Evolutionary conservation across 2,329 filamentous ascomycete species (phyloP), one percentile per base, ranked within the genome.

Genomic region (Torrubiella hemipterigena): DNA sequence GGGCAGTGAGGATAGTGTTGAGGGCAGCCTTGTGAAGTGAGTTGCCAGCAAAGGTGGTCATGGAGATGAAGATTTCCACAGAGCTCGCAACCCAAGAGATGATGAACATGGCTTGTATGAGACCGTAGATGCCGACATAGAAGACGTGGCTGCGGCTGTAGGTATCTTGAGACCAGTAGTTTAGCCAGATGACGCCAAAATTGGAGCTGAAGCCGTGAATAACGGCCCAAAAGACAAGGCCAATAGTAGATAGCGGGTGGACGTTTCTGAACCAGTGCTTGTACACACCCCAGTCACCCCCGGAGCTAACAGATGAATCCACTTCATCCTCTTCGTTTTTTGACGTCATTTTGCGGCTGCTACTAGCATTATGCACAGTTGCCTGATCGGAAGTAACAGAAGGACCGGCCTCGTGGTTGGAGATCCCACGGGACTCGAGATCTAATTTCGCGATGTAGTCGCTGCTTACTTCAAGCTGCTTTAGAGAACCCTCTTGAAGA

Each of bases 161-260:
- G 2, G 40, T 34, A 27, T 57, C 50, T 3, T 50, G 44, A 2
- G 59, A 48, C 52, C 59, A 63, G 35, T 51, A 59, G 13, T 53
- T 59, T 6, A 65, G 38, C 59, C 61, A 64, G 4, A 64, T 32
- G 3, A 38, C 49, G 0, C 53, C 47, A 3, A 55, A 45, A 26
- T 44, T 52, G 4, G 31, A 35, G 8, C 42, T 42, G 11, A 51
- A 50, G 2, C 45, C 55, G 2, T 38, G 42, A 2, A 41, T n/a
- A 6, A 47, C 18, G 11, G 38, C 43, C 3, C 43, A 34, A 1
- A 48, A 5, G 3, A 46, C 10, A 1, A 52, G 45, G 2, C 38
- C 23, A 4, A 40, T n/a, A 1, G 47, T 23, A 3, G 44, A 32
- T 12, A 25, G 15, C 10, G 17, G 10, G 3, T 43, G 40, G 4